A percentile compares a stretch with the other conserved stretches of the same genome.
phyloP scores from a whole-genome alignment of 2,329 filamentous ascomycete genomes.

The Mariannaea elegans region DNA sequence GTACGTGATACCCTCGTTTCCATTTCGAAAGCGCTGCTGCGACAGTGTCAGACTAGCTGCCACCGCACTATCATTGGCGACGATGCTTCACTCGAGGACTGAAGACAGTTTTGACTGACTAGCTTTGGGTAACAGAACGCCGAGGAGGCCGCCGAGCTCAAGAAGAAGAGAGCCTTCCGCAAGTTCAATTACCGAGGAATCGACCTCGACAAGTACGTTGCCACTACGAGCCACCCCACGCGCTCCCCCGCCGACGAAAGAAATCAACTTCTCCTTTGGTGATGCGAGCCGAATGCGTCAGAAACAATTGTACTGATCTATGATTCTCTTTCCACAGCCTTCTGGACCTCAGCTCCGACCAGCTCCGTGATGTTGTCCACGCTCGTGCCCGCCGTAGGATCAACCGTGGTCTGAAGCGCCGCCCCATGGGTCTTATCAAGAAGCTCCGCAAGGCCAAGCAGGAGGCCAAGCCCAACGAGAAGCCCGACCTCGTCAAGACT shows the following conservation, averaged over 20 bases:
- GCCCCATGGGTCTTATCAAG: conserved; percentile 99
- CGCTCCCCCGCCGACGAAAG: conserved; percentile 40
- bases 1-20: conserved; percentile 64
- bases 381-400: conserved; percentile 98
- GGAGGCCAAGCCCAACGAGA: conserved; percentile 99
- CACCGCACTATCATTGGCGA: not conserved
- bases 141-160: conserved; percentile 98
- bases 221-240: conserved; percentile 23
- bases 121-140: conserved; percentile 72
- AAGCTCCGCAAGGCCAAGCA: conserved; percentile 99
- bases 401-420: conserved; percentile 99
- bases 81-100: conserved; percentile 13
- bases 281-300: conserved; percentile 9
- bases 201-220: conserved; percentile 96
- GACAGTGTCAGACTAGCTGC: conserved; percentile 30
- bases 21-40: conserved; percentile 31
- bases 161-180: conserved; percentile 99
- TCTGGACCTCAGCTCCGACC: conserved; percentile 97
- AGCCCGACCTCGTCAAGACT: conserved; percentile 99
- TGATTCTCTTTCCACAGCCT: conserved; percentile 68
- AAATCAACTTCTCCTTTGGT: conserved; percentile 2
- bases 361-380: conserved; percentile 99
- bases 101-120: conserved; percentile 41
- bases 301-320: conserved; percentile 34
- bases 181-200: conserved; percentile 99